Percentiles rank a stretch among this genome's conserved stretches.
Conservation (phyloP, 2,329 filamentous ascomycete species). For the Colletotrichum sp. region DNA sequence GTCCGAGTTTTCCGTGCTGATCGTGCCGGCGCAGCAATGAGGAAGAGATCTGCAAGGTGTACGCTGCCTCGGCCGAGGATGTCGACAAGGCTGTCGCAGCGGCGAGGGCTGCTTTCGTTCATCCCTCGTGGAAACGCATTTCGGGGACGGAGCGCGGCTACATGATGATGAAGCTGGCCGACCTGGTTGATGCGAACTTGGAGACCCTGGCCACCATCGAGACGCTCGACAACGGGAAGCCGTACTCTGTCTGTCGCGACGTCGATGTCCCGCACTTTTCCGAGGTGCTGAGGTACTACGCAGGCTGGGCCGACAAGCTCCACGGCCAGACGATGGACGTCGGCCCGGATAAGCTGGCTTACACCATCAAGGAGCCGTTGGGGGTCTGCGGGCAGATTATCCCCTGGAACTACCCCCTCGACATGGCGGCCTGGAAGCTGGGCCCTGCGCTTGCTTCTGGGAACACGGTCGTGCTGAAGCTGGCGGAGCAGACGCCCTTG, state of each 20-base stretch:
- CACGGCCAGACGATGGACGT: conserved; percentile 80
- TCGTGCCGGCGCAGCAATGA: conserved; percentile 49
- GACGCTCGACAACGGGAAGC: conserved; percentile 84
- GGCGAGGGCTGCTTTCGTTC: conserved; percentile 71
- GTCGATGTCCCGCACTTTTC: conserved; percentile 62
- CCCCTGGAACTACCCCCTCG: conserved; percentile 82
- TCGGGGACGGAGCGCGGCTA: conserved; percentile 71
- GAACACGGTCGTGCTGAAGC: conserved; percentile 64
- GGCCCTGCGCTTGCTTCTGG: conserved; percentile 66
- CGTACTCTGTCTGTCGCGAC: conserved; percentile 68
- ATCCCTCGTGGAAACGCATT: conserved; percentile 71
- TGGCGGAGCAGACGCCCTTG: conserved; percentile 65
- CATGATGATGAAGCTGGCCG: conserved; percentile 73
- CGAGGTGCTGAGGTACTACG: conserved; percentile 73
- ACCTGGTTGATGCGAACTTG: conserved; percentile 70
- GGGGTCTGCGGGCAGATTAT: conserved; percentile 81
- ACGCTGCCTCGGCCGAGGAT: conserved; percentile 70
- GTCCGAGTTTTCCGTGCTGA: neutral
- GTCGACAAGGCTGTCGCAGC: conserved; percentile 73
- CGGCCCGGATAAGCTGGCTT: conserved; percentile 73
- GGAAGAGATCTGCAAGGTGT: conserved; percentile 72
- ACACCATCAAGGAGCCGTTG: conserved; percentile 77
- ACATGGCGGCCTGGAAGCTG: conserved; percentile 74
- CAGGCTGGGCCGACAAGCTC: conserved; percentile 81
- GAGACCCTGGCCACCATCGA: conserved; percentile 59